Conservation (phyloP, 257 asterid genomes). For the Penstemon eatonii region DNA sequence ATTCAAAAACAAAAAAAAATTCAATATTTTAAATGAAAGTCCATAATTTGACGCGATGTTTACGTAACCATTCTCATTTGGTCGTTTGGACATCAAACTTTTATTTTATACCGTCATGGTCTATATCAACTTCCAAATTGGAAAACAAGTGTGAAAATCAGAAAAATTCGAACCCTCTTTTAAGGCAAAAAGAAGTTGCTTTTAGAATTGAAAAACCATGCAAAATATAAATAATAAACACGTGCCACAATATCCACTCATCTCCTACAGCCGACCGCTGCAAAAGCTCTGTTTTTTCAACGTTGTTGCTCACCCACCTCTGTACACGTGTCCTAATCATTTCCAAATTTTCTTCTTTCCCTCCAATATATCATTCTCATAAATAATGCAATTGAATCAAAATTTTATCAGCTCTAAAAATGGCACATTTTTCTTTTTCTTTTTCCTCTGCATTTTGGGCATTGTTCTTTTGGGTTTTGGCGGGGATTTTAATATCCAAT, state of each 20-base stretch:
- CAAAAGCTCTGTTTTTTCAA: conserved; percentile 46
- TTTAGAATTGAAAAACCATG: conserved; percentile 23
- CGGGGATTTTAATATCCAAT: conserved; percentile 27
- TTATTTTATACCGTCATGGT: neutral
- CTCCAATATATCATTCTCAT: conserved; percentile 26
- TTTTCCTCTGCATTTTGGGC: conserved; percentile 24
- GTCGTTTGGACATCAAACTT: neutral
- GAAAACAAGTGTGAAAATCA: conserved; percentile 32
- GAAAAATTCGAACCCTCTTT: neutral
- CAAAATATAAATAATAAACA: conserved; percentile 21
- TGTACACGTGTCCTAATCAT: conserved; percentile 52
- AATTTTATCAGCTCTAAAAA: conserved; percentile 19
- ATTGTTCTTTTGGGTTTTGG: conserved; percentile 26
- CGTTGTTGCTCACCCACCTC: conserved; percentile 71
- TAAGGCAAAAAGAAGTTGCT: neutral
- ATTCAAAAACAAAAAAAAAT: too few relatives aligned
- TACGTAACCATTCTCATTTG: neutral
- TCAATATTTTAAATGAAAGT: too few relatives aligned
- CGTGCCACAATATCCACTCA: conserved; percentile 42
- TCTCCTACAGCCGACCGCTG: conserved; percentile 49
- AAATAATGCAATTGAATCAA: conserved; percentile 32
- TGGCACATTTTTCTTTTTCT: conserved; percentile 28
- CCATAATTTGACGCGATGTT: too few relatives aligned
- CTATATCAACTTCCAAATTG: neutral
- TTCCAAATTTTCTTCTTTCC: conserved; percentile 36